Conservation (phyloP, 805 yeast species). For the Debaryomyces maramus region DNA sequence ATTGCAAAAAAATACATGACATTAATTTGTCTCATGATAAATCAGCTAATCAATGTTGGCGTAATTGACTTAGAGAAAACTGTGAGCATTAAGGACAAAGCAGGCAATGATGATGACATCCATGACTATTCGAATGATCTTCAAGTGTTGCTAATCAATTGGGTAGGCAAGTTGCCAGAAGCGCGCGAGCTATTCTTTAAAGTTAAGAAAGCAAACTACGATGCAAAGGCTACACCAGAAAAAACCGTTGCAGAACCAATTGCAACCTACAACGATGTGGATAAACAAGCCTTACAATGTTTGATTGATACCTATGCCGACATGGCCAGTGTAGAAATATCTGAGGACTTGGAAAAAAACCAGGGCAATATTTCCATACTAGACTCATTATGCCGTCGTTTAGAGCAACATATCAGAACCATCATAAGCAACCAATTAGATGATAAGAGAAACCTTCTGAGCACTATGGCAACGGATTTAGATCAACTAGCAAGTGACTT, state of each 20-base stretch:
- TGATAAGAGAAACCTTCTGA: neutral
- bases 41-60: conserved; percentile 46
- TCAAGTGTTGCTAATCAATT: conserved; percentile 58
- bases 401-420: conserved; percentile 15
- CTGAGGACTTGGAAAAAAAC: conserved; percentile 17
- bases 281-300: conserved; percentile 9
- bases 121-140: conserved; percentile 60
- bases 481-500: conserved; percentile 19
- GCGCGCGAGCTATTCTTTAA: conserved; percentile 59
- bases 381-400: conserved; percentile 12
- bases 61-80: conserved; percentile 43
- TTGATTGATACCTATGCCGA: conserved; percentile 12
- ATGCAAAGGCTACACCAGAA: conserved; percentile 1
- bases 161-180: conserved; percentile 64
- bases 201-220: conserved; percentile 19
- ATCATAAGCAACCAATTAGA: conserved; percentile 5
- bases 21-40: conserved; percentile 63
- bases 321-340: conserved; percentile 17
- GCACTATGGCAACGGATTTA: conserved; percentile 4
- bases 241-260: neutral
- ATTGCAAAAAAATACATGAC: conserved; percentile 46
- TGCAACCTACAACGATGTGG: neutral
- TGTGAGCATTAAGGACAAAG: neutral
- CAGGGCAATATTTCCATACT: conserved; percentile 12
- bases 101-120: conserved; percentile 24